Evolutionary conservation across 345 rosid genomes (phyloP), one percentile per base, ranked within the genome.

Genomic region (Aethionema arabicum): DNA sequence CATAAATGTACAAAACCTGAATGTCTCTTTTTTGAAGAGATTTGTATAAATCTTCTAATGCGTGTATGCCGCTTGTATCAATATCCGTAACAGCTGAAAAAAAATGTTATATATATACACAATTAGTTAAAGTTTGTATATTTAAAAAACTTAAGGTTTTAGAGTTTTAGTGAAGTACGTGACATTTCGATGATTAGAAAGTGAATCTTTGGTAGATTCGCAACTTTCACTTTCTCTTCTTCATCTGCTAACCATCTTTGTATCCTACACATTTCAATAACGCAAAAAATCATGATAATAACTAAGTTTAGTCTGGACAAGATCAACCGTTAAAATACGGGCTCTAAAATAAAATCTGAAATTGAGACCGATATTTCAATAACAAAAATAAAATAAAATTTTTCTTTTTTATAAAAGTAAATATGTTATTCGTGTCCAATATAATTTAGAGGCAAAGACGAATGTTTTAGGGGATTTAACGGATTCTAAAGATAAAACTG

Each of bases 61-160:
- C 90, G 52, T 90, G 90, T 41, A 86, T 89, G 29, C 96, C 95
- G 8, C 95, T 86, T 2, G 95, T 89, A 73, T 89, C 96, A 8
- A 89, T 86, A 79, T 86, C 95, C 11, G 86, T 86, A 11, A 89
- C 90, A 60, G 96, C 93, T 78, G 87, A 31, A 40, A 5, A 5
- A 71, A 58, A 32, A 15, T 62, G 41, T 6, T 58, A 10, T 15
- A 6, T 40, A 32, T 52, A 52, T 41, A 21, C n/a, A n/a, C n/a
- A n/a, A n/a, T n/a, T n/a, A n/a, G n/a, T n/a, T n/a, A n/a, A n/a
- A n/a, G n/a, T n/a, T n/a, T n/a, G n/a, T n/a, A n/a, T n/a, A n/a
- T n/a, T n/a, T 21, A 21, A 21, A 21, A 21, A 21, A 21, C 2
- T 21, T 21, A 29, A 1, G 31, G 43, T 29, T 0, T 0, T 52